Evolutionary conservation across 2,329 filamentous ascomycete genomes (phyloP), one percentile per base, ranked within the genome.

Genomic region (Talaromyces rugulosus): DNA sequence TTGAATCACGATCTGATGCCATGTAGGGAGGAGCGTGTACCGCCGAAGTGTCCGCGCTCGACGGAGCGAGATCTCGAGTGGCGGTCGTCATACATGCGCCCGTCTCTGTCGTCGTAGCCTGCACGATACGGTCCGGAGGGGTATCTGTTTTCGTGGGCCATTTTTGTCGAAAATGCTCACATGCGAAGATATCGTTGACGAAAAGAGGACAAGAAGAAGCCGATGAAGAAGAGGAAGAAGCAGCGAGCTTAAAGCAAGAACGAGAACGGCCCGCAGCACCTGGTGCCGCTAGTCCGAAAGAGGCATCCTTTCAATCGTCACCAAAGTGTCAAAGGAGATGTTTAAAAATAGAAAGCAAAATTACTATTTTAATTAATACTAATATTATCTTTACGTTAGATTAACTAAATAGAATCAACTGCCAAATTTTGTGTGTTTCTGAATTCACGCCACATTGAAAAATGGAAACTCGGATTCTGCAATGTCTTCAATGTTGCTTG

Each of bases 31-130:
- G 76, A 74, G 69, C 70, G 73, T 73, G 73, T 77, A 76, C 74
- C 74, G 69, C 74, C 75, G 71, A 77, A 77, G 63, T 72, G 67
- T 70, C 65, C 68, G 40, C 67, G 73, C 63, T 74, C 71, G 56
- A 65, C 62, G 50, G 77, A 77, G 60, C 73, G 74, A 61, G 78
- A 79, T 67, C 71, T 71, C 40, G 77, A 75, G 61, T 67, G 71
- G 60, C 70, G 73, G 63, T 81, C 80, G 66, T 81, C 78, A 66
- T 81, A 81, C 74, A 81, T 79, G 57, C 73, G 71, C 56, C 75
- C 77, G 57, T 80, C 77, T 59, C 73, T 70, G 60, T 79, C 74
- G 56, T 75, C 71, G 59, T 67, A 69, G 56, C 68, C 66, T 56
- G 69, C 51, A 9, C 58, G 68, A 51, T 70, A 70, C 0, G 67